Evolutionary conservation across 805 yeast genomes (phyloP).

Genomic region (Metschnikowia shivogae): DNA sequence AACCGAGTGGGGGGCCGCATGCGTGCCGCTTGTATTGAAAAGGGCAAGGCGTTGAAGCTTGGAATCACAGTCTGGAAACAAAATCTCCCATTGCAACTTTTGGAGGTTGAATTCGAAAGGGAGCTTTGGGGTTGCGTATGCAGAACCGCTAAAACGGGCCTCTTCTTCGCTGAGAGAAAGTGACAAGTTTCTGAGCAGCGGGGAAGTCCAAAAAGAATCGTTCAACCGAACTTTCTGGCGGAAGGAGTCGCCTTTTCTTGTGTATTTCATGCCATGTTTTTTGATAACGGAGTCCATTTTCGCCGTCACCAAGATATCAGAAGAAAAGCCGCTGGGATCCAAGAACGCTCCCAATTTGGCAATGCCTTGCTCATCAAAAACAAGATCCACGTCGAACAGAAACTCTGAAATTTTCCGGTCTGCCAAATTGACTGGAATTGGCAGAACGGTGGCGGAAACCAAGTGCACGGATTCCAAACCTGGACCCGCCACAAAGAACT

Average conservation of each 20-base stretch:
- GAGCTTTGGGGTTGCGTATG: neutral
- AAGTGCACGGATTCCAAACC: slow-evolving; percentile 18
- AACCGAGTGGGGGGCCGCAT: slow-evolving; percentile 13
- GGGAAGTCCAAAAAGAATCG: neutral
- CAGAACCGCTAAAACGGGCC: neutral
- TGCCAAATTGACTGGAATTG: slow-evolving; percentile 19
- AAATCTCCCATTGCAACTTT: slow-evolving; percentile 26
- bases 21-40: slow-evolving; percentile 19
- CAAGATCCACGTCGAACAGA: slow-evolving; percentile 22
- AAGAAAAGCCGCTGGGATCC: neutral
- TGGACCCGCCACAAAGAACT: slow-evolving; percentile 17
- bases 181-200: neutral
- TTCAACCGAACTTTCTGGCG: neutral
- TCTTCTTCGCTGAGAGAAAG: neutral
- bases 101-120: slow-evolving; percentile 13
- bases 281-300: slow-evolving; percentile 2
- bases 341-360: neutral
- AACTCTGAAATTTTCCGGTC: slow-evolving; percentile 21
- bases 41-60: slow-evolving; percentile 21
- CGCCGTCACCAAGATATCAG: neutral
- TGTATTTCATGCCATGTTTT: neutral
- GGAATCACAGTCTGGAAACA: slow-evolving; percentile 24
- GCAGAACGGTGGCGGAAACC: slow-evolving; percentile 25
- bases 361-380: slow-evolving; percentile 8
- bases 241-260: neutral